Percentiles rank a stretch among this genome's conserved stretches.
phyloP scores from a whole-genome alignment of 2,329 filamentous ascomycete genomes.

The Diaporthe australafricana region DNA sequence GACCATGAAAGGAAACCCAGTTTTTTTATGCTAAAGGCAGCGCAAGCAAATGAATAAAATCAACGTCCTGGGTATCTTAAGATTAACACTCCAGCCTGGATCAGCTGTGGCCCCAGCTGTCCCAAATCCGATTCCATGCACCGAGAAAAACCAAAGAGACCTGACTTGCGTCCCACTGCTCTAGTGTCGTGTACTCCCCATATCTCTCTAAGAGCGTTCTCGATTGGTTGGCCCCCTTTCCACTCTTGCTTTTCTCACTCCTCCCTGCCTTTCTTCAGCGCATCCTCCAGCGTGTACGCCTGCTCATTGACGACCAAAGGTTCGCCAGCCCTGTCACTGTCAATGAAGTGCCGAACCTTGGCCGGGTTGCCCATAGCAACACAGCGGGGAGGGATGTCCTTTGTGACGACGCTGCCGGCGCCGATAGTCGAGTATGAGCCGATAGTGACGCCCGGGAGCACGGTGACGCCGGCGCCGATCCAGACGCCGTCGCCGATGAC shows the following conservation, averaged over 20 bases:
- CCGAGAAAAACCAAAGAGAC: not conserved
- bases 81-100: not conserved
- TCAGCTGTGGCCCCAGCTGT: not conserved
- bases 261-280: constrained; percentile 37
- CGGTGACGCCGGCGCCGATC: constrained; percentile 51
- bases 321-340: constrained; percentile 24
- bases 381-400: constrained; percentile 42
- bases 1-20: not conserved
- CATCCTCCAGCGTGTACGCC: constrained; percentile 35
- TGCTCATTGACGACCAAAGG: constrained; percentile 9
- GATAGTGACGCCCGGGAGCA: constrained; percentile 48
- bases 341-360: constrained; percentile 37
- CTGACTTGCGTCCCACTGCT: constrained; percentile 16
- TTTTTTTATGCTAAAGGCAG: not conserved
- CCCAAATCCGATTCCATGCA: not conserved
- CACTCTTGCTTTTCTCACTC: not conserved
- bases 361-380: constrained; percentile 46
- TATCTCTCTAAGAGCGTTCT: not conserved
- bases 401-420: constrained; percentile 45
- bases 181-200: not conserved
- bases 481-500: constrained; percentile 53
- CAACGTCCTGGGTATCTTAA: constrained; percentile 15
- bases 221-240: not conserved
- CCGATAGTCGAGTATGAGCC: constrained; percentile 46
- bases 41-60: not conserved